Percentiles rank a stretch among this genome's conserved stretches.
Evolutionary conservation across 2,329 filamentous ascomycete species (phyloP).

Genomic region (Colletotrichum tropicicola): DNA sequence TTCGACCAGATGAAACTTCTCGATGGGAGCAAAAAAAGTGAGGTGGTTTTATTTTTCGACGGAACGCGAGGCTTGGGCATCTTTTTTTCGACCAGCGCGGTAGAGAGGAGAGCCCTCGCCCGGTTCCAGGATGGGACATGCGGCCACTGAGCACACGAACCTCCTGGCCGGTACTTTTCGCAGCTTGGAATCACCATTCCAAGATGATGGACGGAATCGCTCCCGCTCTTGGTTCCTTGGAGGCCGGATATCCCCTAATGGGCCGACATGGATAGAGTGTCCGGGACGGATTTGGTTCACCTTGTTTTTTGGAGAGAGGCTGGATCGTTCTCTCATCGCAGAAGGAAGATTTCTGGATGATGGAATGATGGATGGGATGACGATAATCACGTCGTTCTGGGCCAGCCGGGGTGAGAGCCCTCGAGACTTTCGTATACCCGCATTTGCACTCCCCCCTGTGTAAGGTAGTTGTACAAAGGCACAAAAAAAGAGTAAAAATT

Average conservation of each 20-base stretch:
- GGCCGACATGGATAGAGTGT: conserved; percentile 4
- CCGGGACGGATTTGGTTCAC: conserved; percentile 4
- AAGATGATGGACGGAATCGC: conserved; percentile 8
- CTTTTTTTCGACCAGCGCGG: not conserved
- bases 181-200: not conserved
- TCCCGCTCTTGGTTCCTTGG: not conserved
- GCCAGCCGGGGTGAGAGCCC: conserved; percentile 15
- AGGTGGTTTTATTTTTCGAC: conserved; percentile 10
- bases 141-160: conserved; percentile 7
- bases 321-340: conserved; percentile 7
- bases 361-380: not conserved
- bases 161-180: conserved; percentile 1
- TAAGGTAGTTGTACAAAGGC: conserved; percentile 50
- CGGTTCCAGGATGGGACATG: conserved; percentile 7
- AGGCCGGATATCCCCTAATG: conserved; percentile 30
- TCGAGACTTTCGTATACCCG: conserved; percentile 17
- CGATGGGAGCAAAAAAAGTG: conserved; percentile 19
- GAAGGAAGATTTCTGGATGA: conserved; percentile 22
- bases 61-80: not conserved
- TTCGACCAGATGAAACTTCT: conserved; percentile 12
- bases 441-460: conserved; percentile 38
- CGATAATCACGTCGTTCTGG: conserved; percentile 3
- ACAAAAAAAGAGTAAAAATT: conserved; percentile 48
- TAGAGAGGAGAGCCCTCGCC: not conserved
- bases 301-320: conserved; percentile 28